phyloP scores from a whole-genome alignment of 495 filamentous ascomycete genomes.

The Cladorrhinum samala region DNA sequence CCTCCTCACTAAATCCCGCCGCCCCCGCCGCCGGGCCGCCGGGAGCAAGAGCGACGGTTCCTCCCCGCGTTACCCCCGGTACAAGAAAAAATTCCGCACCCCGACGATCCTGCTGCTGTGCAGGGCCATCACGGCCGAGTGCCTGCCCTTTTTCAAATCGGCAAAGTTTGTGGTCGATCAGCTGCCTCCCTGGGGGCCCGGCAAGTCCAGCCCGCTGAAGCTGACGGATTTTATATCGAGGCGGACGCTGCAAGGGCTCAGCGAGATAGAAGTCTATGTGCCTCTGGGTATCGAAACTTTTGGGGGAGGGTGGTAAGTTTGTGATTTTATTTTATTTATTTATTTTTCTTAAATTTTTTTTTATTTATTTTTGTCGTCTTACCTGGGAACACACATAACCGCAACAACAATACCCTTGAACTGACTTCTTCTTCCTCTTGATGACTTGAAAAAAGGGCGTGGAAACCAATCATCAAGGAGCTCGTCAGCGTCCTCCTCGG shows the following conservation, averaged over 20 bases:
- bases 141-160: neutral
- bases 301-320: neutral
- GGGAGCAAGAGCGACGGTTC: too few species aligned
- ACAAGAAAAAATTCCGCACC: neutral
- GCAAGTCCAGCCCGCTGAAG: neutral
- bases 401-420: too few species aligned
- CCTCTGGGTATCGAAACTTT: neutral
- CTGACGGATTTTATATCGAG: neutral
- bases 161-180: neutral
- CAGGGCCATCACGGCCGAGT: neutral
- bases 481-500: neutral
- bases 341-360: neutral
- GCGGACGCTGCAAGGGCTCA: neutral
- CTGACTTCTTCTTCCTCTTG: too few species aligned
- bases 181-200: neutral
- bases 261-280: neutral
- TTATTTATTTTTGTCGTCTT: neutral
- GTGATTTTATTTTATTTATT: neutral
- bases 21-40: too few species aligned
- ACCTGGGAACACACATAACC: too few species aligned
- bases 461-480: neutral
- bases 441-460: too few species aligned
- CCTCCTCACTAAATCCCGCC: too few species aligned
- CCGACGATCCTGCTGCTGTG: neutral
- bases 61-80: too few species aligned